These are phyloP conservation scores for Nakaseomyces delphensis DNA, from an alignment of 1,139 yeast genomes.

Conservation along the genomic window DNA sequence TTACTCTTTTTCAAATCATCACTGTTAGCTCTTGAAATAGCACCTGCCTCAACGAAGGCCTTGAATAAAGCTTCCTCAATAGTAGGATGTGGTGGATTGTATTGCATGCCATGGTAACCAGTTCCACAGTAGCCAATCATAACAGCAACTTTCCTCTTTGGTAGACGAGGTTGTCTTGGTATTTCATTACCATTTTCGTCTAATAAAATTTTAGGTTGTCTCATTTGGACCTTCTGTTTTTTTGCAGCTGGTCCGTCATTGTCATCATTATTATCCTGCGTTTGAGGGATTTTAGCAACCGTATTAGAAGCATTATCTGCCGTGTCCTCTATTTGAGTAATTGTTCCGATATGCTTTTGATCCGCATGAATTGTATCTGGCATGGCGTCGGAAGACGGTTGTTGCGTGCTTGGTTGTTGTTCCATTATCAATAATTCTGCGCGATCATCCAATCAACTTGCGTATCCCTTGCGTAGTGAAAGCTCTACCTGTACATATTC, in stretches of 20 bases:
- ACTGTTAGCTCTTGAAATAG: constrained; percentile 78
- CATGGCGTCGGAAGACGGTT: no score
- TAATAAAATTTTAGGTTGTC: constrained; percentile 32
- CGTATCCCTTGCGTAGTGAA: no score
- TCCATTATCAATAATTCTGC: no score
- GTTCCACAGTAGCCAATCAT: constrained; percentile 96
- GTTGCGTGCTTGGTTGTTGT: background rate
- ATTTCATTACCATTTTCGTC: constrained; percentile 58
- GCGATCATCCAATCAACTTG: no score
- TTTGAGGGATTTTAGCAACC: background rate
- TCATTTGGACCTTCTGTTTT: constrained; percentile 13
- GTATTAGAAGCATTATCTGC: constrained; percentile 33
- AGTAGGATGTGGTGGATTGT: constrained; percentile 80
- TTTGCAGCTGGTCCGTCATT: constrained; percentile 24
- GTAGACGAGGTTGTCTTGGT: constrained; percentile 35
- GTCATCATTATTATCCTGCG: constrained; percentile 30
- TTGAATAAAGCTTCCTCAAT: constrained; percentile 87
- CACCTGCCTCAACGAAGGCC: constrained; percentile 82
- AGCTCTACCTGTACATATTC: no score
- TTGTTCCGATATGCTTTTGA: background rate
- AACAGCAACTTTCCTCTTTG: constrained; percentile 69
- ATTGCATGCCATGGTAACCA: constrained; percentile 96
- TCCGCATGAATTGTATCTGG: no score
- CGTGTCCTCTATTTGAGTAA: background rate
- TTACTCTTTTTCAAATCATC: constrained; percentile 82